Evolutionary conservation across 164 flowering plant species (phyloP), one percentile per base, ranked within the genome.

Genomic region (Umbellularia californica): DNA sequence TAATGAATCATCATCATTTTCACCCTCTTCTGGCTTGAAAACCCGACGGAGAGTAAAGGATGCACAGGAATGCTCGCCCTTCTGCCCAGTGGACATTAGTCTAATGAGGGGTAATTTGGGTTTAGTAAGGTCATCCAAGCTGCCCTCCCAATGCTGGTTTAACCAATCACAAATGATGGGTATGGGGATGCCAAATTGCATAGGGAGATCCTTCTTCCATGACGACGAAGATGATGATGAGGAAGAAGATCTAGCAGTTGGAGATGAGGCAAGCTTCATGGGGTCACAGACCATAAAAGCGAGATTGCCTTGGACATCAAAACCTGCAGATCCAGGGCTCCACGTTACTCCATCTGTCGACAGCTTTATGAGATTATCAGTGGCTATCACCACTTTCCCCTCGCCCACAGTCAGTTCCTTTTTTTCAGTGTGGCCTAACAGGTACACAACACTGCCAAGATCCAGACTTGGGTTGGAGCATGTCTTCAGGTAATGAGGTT

Each of bases 201-300:
- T 87, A 2, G 90, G 85, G 72, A 70, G 77, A 79, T 92, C 99
- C 77, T 85, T 95, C 78, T 92, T 95, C 92, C 88, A 83, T 9
- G 97, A 92, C 19, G 96, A 87, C 3, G 95, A 74, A 19, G 98
- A 87, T 5, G 97, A 86, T 4, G 97, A 83, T 23, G 88, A 88
- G 20, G 99, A 86, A 68, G 96, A 82, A 14, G 98, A 91, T 70
- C 87, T 90, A 20, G 90, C 80, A 47, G 88, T 83, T 50, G 98
- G 98, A 60, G 99, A 93, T 67, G 98, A 85, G n/a, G 99, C 98
- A 22, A 95, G 90, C 75, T 95, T 95, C 98, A 93, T 95, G 24
- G 98, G 99, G 80, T 95, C 98, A 79, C 99, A 95, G 23, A 95
- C 87, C 98, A 95, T 92, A 80, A 95, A 95, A 12, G 99, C 94